These are phyloP conservation scores for Panicum miliaceum DNA, from an alignment of 176 grass and related monocot species.

Conservation along the genomic window DNA sequence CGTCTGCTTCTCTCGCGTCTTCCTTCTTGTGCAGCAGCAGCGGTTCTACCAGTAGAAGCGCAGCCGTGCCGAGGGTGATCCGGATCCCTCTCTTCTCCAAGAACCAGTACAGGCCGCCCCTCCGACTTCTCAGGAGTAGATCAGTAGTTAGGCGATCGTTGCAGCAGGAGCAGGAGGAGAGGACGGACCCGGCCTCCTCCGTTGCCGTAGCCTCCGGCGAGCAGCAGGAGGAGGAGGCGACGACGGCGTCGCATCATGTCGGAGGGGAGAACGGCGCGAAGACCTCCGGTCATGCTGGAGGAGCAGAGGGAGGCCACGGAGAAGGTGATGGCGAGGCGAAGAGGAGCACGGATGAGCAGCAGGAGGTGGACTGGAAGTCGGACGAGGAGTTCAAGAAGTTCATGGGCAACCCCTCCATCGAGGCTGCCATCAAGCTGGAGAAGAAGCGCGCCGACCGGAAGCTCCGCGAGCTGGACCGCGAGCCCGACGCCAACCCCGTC, in stretches of 20 bases:
- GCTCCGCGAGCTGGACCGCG: conserved; percentile 81
- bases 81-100: conserved; percentile 34
- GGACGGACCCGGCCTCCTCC: conserved; percentile 13
- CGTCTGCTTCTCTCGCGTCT: conserved; percentile 49
- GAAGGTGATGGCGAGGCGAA: conserved; percentile 7
- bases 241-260: neutral
- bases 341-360: conserved; percentile 64
- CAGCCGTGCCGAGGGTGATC: neutral
- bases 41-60: neutral
- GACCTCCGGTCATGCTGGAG: conserved; percentile 12
- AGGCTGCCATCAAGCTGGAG: conserved; percentile 94
- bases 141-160: conserved; percentile 47
- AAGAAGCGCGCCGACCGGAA: conserved; percentile 87
- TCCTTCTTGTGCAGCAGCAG: conserved; percentile 29
- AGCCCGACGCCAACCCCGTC: conserved; percentile 75
- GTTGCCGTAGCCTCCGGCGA: conserved; percentile 46
- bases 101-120: conserved; percentile 7
- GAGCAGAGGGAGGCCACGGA: conserved; percentile 11
- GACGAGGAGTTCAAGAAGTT: conserved; percentile 99
- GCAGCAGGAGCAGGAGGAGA: conserved; percentile 60
- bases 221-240: conserved; percentile 20
- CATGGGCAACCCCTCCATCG: conserved; percentile 97
- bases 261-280: neutral
- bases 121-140: conserved; percentile 20
- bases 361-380: conserved; percentile 94